phyloP scores from a whole-genome alignment of 805 yeast genomes.

The Zygosaccharomyces rouxii region DNA sequence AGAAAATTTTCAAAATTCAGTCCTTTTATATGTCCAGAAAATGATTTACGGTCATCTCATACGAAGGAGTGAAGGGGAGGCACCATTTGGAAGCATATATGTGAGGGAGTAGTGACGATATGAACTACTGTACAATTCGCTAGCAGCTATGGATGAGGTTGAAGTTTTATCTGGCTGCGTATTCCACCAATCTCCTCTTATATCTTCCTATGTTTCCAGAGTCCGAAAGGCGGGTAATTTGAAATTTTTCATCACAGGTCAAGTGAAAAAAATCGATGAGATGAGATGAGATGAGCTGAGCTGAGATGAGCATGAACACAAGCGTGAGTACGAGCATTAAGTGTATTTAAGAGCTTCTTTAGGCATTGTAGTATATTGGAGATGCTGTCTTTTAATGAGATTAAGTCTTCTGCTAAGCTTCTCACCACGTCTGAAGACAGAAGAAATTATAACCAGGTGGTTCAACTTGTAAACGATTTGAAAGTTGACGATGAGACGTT shows the following conservation, averaged over 20 bases:
- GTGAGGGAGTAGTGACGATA: too few relatives aligned
- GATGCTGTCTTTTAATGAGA: constrained; percentile 25
- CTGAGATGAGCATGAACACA: not conserved
- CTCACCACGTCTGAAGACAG: constrained; percentile 27
- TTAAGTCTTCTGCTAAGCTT: constrained; percentile 28
- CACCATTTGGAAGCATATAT: not conserved
- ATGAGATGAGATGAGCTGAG: constrained; percentile 19
- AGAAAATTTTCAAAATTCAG: not conserved
- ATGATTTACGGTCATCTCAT: not conserved
- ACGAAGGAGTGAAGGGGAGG: not conserved
- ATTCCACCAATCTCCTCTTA: not conserved
- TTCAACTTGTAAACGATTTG: constrained; percentile 28
- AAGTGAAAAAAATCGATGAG: constrained; percentile 12
- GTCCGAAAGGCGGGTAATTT: constrained; percentile 4
- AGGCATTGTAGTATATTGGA: not conserved
- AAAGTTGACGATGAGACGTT: constrained; percentile 9
- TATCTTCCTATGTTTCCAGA: not conserved
- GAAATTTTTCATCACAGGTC: constrained; percentile 9
- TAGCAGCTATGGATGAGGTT: not conserved
- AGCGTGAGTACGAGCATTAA: not conserved
- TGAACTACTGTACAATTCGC: not conserved
- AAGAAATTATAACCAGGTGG: constrained; percentile 31
- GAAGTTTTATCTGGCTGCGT: not conserved
- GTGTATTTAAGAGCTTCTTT: not conserved
- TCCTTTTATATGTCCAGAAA: constrained; percentile 6